phyloP scores from a whole-genome alignment of 78 protist genomes.

The Dictyostelium intermedium region DNA sequence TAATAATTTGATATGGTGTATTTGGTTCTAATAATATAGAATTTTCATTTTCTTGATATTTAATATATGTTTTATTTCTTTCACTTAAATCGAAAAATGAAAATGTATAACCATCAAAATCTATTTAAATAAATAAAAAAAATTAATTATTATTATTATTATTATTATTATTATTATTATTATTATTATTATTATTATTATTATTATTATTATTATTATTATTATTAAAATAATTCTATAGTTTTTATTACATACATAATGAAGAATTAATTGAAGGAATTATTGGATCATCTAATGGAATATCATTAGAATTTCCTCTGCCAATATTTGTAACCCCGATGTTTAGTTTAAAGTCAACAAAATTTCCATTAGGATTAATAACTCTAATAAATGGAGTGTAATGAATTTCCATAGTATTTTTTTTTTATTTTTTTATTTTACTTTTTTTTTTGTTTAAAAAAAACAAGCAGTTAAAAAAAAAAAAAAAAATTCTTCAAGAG shows the following conservation, averaged over 20 bases:
- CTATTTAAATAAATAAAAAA: not conserved
- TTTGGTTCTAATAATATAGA: not conserved
- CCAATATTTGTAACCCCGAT: not conserved
- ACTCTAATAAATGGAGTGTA: not conserved
- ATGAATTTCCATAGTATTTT: not conserved
- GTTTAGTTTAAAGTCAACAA: not conserved
- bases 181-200: too few relatives aligned
- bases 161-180: too few relatives aligned
- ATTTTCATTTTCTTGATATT: not conserved
- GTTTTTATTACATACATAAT: not conserved
- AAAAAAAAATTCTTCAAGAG: too few relatives aligned
- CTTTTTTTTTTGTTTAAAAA: too few relatives aligned
- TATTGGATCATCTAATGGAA: not conserved
- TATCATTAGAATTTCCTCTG: not conserved
- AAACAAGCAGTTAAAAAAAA: too few relatives aligned
- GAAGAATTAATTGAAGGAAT: not conserved
- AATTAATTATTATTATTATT: not conserved
- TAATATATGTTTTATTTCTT: not conserved
- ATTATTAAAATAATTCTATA: too few relatives aligned
- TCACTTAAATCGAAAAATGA: not conserved
- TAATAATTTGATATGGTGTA: not conserved
- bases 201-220: too few relatives aligned
- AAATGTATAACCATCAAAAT: slow-evolving; percentile 9
- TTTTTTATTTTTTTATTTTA: too few relatives aligned
- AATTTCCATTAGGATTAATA: not conserved